Evolutionary conservation across 108 stramenopile species (phyloP).

Genomic region (Craspedostauros australis): DNA sequence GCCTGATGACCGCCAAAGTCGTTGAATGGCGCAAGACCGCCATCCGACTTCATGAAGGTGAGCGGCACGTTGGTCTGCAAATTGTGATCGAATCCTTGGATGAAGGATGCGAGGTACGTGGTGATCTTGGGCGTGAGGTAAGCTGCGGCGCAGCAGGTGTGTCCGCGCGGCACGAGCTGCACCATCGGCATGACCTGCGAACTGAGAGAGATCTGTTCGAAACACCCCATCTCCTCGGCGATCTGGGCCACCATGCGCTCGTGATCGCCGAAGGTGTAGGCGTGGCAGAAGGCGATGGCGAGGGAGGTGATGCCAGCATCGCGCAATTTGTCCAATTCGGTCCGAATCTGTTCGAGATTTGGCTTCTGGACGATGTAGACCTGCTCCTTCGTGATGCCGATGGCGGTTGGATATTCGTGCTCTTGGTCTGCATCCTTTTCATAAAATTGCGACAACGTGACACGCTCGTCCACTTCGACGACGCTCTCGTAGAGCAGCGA

Average conservation of each 20-base stretch:
- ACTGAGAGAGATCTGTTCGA: conserved; percentile 83
- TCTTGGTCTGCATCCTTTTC: conserved; percentile 25
- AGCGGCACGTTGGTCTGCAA: conserved; percentile 66
- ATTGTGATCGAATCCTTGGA: conserved; percentile 84
- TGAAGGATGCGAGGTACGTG: conserved; percentile 78
- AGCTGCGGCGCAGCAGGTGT: conserved; percentile 93
- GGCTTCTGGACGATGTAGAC: conserved; percentile 56
- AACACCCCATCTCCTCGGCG: conserved; percentile 80
- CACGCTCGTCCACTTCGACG: conserved; percentile 92
- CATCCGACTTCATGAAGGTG: conserved; percentile 97
- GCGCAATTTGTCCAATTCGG: conserved; percentile 52
- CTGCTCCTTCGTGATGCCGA: conserved; percentile 79
- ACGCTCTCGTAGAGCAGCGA: conserved; percentile 85
- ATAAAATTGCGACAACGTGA: conserved; percentile 63
- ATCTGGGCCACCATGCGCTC: conserved; percentile 77
- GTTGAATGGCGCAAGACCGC: conserved; percentile 90
- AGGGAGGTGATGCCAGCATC: conserved; percentile 75
- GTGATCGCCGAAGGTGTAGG: conserved; percentile 80
- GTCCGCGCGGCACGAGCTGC: conserved; percentile 87
- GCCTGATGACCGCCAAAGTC: conserved; percentile 95
- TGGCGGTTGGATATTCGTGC: conserved; percentile 27
- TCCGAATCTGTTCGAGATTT: conserved; percentile 54
- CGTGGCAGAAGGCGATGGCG: conserved; percentile 87
- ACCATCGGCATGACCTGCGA: conserved; percentile 94
- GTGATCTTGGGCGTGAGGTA: conserved; percentile 95